These are phyloP conservation scores for Globisporangium sylvaticum DNA, from an alignment of 352 stramenopile species.

Conservation along the genomic window DNA sequence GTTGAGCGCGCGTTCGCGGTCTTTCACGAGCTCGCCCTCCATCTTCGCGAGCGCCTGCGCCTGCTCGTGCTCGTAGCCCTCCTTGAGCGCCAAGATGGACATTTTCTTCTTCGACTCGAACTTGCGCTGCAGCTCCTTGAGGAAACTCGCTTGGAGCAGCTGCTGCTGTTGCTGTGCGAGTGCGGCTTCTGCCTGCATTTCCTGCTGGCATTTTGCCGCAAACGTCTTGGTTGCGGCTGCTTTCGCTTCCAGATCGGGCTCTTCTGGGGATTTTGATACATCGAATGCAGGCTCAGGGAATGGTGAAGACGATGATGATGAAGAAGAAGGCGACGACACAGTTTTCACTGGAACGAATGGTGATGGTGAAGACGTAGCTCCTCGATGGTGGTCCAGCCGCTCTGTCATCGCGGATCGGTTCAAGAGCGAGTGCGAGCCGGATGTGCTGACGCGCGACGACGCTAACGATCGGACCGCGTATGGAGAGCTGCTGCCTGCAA, in stretches of 20 bases:
- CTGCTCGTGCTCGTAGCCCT: slow-evolving; percentile 47
- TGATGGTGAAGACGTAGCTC: background rate
- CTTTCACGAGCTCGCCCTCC: slow-evolving; percentile 22
- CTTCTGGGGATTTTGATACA: slow-evolving; percentile 11
- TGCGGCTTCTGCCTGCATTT: slow-evolving; percentile 32
- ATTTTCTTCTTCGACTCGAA: slow-evolving; percentile 65
- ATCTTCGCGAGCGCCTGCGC: slow-evolving; percentile 25
- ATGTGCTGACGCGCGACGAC: background rate
- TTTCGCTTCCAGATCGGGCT: slow-evolving; percentile 29
- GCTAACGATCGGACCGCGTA: background rate
- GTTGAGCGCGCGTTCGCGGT: slow-evolving; percentile 31
- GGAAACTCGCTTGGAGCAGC: slow-evolving; percentile 25
- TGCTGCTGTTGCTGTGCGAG: slow-evolving; percentile 32
- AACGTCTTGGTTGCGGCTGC: slow-evolving; percentile 32
- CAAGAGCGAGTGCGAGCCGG: background rate
- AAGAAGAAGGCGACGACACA: background rate
- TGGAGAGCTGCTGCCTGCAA: background rate
- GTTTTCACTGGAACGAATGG: slow-evolving; percentile 8
- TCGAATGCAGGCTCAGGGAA: slow-evolving; percentile 6
- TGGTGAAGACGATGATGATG: background rate
- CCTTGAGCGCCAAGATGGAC: slow-evolving; percentile 37
- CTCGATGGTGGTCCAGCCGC: background rate
- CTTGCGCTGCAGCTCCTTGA: slow-evolving; percentile 57
- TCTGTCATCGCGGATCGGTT: background rate
- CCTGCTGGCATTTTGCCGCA: slow-evolving; percentile 24